A percentile compares a stretch with the other conserved stretches of the same genome.
These are phyloP conservation scores for Paramarasmius palmivorus DNA, from an alignment of 1,284 basidiomycete species.

Conservation along the genomic window DNA sequence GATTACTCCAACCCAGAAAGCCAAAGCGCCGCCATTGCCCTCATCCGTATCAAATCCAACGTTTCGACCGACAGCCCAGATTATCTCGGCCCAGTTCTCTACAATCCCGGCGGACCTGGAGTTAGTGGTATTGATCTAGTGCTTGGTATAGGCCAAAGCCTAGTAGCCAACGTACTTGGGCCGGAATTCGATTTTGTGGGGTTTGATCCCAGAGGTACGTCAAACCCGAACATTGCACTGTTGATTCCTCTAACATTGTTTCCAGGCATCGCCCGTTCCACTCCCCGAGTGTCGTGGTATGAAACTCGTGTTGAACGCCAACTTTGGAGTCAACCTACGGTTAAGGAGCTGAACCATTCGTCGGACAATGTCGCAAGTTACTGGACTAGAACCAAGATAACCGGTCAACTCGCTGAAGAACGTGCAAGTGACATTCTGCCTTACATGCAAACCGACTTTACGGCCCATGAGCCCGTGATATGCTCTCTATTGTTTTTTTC, in stretches of 20 bases:
- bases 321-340: too few relatives aligned
- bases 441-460: slow-evolving; percentile 44
- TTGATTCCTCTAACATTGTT: not conserved
- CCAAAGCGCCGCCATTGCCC: not conserved
- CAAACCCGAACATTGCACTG: too few relatives aligned
- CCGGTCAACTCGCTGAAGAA: slow-evolving; percentile 31
- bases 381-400: slow-evolving; percentile 29
- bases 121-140: slow-evolving; percentile 42
- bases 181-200: slow-evolving; percentile 47
- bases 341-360: slow-evolving; percentile 23
- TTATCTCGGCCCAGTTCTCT: slow-evolving; percentile 45
- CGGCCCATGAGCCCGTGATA: slow-evolving; percentile 50
- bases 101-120: slow-evolving; percentile 57
- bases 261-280: slow-evolving; percentile 33
- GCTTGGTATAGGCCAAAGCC: slow-evolving; percentile 22
- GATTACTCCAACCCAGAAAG: not conserved
- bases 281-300: slow-evolving; percentile 30
- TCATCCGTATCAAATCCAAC: slow-evolving; percentile 10
- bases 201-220: slow-evolving; percentile 45
- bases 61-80: slow-evolving; percentile 22
- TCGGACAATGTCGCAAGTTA: slow-evolving; percentile 24
- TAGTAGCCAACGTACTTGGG: slow-evolving; percentile 42
- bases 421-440: slow-evolving; percentile 30
- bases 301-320: too few relatives aligned
- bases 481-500: slow-evolving; percentile 51